phyloP scores from a whole-genome alignment of 75 land plant species.

The Selaginella moellendorffii region DNA sequence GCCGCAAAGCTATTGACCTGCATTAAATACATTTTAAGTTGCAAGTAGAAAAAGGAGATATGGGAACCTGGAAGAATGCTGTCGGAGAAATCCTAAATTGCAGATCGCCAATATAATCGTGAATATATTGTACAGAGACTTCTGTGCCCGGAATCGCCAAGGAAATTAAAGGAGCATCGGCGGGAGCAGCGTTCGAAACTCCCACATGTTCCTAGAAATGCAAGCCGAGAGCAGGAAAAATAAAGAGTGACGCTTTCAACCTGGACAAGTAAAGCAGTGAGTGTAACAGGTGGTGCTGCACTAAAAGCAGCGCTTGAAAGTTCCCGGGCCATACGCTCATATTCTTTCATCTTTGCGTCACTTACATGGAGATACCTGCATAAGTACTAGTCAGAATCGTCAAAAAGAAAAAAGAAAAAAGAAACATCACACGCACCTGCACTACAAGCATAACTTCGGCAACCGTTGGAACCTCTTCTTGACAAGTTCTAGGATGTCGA shows the following conservation, averaged over 20 bases:
- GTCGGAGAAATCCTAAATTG: conserved; percentile 86
- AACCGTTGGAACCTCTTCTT: conserved; percentile 22
- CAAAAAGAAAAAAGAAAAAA: too few relatives aligned
- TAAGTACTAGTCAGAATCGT: too few relatives aligned
- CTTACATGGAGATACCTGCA: conserved; percentile 10
- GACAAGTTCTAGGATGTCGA: conserved; percentile 24
- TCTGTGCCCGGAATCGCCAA: conserved; percentile 30
- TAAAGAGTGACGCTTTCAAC: conserved; percentile 29
- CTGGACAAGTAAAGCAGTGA: conserved; percentile 73
- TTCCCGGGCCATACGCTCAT: conserved; percentile 37
- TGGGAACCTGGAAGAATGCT: conserved; percentile 97
- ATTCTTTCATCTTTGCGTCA: conserved; percentile 32
- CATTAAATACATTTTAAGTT: conserved; percentile 3
- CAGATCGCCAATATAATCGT: conserved; percentile 69
- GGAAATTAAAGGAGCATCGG: conserved; percentile 60
- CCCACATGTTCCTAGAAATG: conserved; percentile 73
- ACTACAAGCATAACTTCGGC: conserved; percentile 86
- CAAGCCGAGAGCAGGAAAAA: background rate
- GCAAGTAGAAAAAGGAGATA: conserved; percentile 1
- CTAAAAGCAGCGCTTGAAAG: conserved; percentile 33
- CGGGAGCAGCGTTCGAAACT: conserved; percentile 85
- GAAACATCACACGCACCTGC: too few relatives aligned
- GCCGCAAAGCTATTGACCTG: conserved; percentile 98
- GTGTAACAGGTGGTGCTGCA: conserved; percentile 55
- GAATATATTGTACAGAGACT: conserved; percentile 43